Base-by-base conservation (phyloP, 495 filamentous ascomycete genomes). In the Sporormia fimetaria region DNA sequence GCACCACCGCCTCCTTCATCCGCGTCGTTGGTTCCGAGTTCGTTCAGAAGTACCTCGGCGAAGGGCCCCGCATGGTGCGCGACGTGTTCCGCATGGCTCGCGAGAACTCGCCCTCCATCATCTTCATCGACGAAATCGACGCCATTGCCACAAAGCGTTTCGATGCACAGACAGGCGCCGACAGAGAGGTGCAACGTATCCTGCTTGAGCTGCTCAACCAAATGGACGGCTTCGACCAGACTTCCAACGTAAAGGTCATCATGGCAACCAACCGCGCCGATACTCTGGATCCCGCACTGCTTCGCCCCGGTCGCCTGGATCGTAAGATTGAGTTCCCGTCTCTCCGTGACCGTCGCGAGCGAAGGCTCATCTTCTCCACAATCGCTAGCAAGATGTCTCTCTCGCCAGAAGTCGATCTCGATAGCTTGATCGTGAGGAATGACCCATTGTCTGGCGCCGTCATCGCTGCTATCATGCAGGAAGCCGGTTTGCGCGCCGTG, bases 101-200 rank as follows among this genome's bases (percentile, higher is more conserved):
- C 23, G 90, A 98, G 67, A 96, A 98, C 66, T 86, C 87, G 0
- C 90, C 90, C 1, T 80, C 88, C 25, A 98, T 98, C 59, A 98
- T 98, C 62, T 98, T 98, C 71, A 98, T 98, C 61, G 90, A 98
- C 61, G 90, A 98, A 60, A 96, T 98, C 51, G 90, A 98, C 59
- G 92, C 90, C 41, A 96, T 98, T 59, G 90, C 90, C 27, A 96
- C 90, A 21, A 96, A 96, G 66, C 92, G 90, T 57, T 96, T 98
- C 63, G 90, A 98, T 56, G 90, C 92, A 27, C 90, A 95, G 62
- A 95, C 87, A 8, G 90, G 90, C 55, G 90, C 92, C 30, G 90
- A 98, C 57, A 76, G 90, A 60, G 90, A 98, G 64, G 90, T 98
- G 17, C 90, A 98, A 68, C 86, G 90, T 68, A 98, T 96, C 55